phyloP scores from a whole-genome alignment of 2,329 filamentous ascomycete genomes.

The Hypoxylon rubiginosum region DNA sequence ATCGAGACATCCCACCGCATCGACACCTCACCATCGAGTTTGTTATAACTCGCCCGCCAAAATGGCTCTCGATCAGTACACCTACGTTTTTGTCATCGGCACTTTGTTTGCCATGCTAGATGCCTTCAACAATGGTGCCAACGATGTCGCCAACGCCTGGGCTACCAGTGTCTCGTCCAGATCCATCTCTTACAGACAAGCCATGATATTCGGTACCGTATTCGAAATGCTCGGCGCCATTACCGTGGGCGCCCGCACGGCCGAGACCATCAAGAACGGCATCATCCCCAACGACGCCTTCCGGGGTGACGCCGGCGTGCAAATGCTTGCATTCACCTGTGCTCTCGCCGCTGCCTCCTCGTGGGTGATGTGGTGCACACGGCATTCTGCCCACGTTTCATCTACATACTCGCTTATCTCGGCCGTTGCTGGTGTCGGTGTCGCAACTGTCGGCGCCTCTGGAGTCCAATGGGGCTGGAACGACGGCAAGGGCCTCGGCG shows the following conservation, averaged over 20 bases:
- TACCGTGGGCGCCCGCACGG: conserved; percentile 76
- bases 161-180: conserved; percentile 86
- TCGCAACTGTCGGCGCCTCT: conserved; percentile 73
- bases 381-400: conserved; percentile 78
- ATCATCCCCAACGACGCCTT: conserved; percentile 75
- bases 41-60: conserved; percentile 50
- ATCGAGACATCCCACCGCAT: conserved; percentile 8
- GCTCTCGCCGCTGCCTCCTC: conserved; percentile 73
- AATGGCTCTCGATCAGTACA: conserved; percentile 73
- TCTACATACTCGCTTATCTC: conserved; percentile 80
- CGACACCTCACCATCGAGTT: neutral
- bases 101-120: conserved; percentile 82
- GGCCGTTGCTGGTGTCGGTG: conserved; percentile 76
- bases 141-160: conserved; percentile 89
- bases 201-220: conserved; percentile 74
- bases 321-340: conserved; percentile 76
- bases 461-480: conserved; percentile 79
- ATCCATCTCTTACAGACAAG: conserved; percentile 78
- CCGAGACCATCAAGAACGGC: conserved; percentile 84
- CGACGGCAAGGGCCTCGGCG: conserved; percentile 75
- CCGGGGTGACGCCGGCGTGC: conserved; percentile 71
- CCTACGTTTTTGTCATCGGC: conserved; percentile 81
- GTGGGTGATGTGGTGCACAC: conserved; percentile 87
- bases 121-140: conserved; percentile 84
- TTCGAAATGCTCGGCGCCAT: conserved; percentile 78